These are phyloP conservation scores for Mycena latifolia DNA, from an alignment of 768 basidiomycete genomes.

Conservation along the genomic window DNA sequence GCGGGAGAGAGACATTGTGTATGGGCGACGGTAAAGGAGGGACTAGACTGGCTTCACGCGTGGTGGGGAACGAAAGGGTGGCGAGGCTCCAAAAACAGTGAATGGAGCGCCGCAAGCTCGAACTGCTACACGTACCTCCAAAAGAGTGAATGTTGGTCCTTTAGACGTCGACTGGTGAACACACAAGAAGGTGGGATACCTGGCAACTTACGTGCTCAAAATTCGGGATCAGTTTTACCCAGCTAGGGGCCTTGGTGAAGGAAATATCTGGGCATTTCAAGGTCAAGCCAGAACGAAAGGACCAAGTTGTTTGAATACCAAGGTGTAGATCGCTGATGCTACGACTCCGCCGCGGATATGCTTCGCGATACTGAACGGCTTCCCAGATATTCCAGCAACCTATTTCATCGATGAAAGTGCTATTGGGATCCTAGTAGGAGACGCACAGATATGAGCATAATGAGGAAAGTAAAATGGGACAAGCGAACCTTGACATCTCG, in stretches of 20 bases:
- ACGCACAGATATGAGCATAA: conserved; percentile 1
- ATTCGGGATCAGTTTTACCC: conserved; percentile 47
- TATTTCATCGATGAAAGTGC: conserved; percentile 56
- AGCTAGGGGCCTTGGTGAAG: conserved; percentile 51
- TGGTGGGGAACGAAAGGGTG: conserved; percentile 59
- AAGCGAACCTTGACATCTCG: conserved; percentile 62
- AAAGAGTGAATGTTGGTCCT: conserved; percentile 58
- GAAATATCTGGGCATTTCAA: conserved; percentile 59
- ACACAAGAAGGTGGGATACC: too few species aligned
- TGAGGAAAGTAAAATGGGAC: background rate
- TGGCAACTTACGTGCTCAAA: conserved; percentile 44
- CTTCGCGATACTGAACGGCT: conserved; percentile 54
- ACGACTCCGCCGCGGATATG: conserved; percentile 53
- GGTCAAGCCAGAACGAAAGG: conserved; percentile 32
- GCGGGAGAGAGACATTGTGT: conserved; percentile 58
- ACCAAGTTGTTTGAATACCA: conserved; percentile 47
- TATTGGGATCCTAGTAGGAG: conserved; percentile 45
- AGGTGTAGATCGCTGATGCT: conserved; percentile 54
- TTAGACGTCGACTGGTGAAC: too few species aligned
- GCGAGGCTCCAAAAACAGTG: conserved; percentile 63
- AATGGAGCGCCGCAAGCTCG: too few species aligned
- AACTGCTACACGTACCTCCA: conserved; percentile 47
- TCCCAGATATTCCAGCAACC: conserved; percentile 72
- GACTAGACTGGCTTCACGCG: conserved; percentile 50
- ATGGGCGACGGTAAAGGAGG: conserved; percentile 55